Conservation (phyloP, 2,329 filamentous ascomycete genomes). For the Fusarium bulbicola region DNA sequence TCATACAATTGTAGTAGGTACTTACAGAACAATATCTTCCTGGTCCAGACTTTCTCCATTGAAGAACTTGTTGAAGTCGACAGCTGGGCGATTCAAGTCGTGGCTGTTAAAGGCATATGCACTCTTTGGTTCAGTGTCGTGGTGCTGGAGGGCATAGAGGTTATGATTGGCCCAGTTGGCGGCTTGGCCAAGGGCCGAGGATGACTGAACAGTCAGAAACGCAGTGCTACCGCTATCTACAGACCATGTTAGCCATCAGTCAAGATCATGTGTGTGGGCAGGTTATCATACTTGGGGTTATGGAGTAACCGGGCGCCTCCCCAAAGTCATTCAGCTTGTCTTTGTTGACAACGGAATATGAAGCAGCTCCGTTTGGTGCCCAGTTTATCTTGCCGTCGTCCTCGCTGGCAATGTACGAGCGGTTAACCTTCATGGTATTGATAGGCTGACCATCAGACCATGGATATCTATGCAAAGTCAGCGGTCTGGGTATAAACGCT, state of each 20-base stretch:
- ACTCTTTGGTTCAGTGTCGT: constrained; percentile 61
- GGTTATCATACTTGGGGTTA: constrained; percentile 12
- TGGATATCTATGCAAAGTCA: constrained; percentile 36
- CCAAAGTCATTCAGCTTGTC: constrained; percentile 59
- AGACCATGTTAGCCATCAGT: neutral
- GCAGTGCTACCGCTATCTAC: constrained; percentile 26
- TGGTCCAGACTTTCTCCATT: constrained; percentile 19
- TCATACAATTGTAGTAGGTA: too few relatives aligned
- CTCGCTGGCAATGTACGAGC: constrained; percentile 54
- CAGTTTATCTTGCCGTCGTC: constrained; percentile 58
- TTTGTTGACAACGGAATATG: constrained; percentile 62
- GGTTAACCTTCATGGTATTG: constrained; percentile 62
- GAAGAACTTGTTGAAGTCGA: constrained; percentile 22
- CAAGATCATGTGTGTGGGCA: fast-evolving
- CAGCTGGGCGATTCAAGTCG: constrained; percentile 53
- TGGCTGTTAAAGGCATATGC: constrained; percentile 58
- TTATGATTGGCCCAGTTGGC: constrained; percentile 61
- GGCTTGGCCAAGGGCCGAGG: constrained; percentile 55
- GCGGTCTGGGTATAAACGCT: too few relatives aligned
- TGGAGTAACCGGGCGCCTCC: constrained; percentile 57
- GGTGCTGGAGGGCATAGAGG: constrained; percentile 59
- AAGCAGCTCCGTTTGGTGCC: constrained; percentile 55
- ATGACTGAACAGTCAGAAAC: constrained; percentile 60
- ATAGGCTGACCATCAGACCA: constrained; percentile 58
- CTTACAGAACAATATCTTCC: constrained; percentile 29